These are phyloP conservation scores for Candida odintsovae DNA, from an alignment of 805 yeast species.

Conservation along the genomic window DNA sequence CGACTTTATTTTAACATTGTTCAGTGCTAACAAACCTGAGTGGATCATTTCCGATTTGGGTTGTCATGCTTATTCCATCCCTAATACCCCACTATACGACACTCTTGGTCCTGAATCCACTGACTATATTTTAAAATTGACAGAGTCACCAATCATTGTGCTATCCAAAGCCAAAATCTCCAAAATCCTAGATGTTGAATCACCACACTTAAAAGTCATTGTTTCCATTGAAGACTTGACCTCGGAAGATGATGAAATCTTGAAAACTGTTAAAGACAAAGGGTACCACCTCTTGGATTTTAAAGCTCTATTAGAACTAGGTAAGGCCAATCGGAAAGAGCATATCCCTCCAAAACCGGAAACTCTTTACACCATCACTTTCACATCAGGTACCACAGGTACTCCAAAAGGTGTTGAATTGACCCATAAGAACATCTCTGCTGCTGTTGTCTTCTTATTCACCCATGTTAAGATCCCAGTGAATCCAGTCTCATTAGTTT, in stretches of 20 bases:
- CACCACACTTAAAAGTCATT: constrained; percentile 43
- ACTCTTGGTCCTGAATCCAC: constrained; percentile 57
- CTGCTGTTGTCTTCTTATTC: constrained; percentile 41
- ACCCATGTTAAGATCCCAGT: constrained; percentile 27
- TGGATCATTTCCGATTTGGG: constrained; percentile 72
- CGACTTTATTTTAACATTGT: constrained; percentile 47
- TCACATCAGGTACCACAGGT: constrained; percentile 76
- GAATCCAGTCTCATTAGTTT: constrained; percentile 30
- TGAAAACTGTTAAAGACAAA: constrained; percentile 25
- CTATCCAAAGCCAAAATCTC: constrained; percentile 47
- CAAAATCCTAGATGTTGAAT: constrained; percentile 40
- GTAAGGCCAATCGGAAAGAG: constrained; percentile 36
- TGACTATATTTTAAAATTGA: constrained; percentile 52
- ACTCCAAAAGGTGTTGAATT: constrained; percentile 65
- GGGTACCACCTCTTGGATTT: constrained; percentile 29
- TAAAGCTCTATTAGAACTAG: constrained; percentile 32
- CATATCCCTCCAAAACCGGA: constrained; percentile 45
- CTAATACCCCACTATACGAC: constrained; percentile 52
- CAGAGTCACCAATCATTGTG: constrained; percentile 57
- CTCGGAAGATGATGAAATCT: constrained; percentile 26
- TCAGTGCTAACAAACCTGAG: constrained; percentile 55
- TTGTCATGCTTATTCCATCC: constrained; percentile 48
- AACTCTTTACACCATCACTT: constrained; percentile 54
- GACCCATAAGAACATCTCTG: constrained; percentile 44
- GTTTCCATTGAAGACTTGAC: constrained; percentile 48